phyloP scores from a whole-genome alignment of 2,329 filamentous ascomycete genomes.

The Penicillium sp. region DNA sequence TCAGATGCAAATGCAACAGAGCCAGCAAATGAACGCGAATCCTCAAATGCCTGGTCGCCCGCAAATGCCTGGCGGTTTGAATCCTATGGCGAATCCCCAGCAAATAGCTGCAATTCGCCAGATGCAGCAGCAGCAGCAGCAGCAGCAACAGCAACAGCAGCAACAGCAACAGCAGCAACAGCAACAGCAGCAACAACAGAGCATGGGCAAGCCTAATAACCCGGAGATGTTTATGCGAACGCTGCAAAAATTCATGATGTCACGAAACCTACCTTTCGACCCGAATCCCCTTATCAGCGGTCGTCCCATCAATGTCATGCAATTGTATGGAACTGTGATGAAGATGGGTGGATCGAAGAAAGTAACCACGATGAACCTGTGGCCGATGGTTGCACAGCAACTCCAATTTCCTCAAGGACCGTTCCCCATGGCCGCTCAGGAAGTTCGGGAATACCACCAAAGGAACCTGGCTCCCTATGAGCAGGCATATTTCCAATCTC shows the following conservation, averaged over 20 bases:
- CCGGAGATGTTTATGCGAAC: conserved; percentile 75
- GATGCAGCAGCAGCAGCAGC: conserved; percentile 33
- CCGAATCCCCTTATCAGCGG: conserved; percentile 72
- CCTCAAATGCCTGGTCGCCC: conserved; percentile 39
- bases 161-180: neutral
- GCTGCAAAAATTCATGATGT: conserved; percentile 74
- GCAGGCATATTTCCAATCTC: conserved; percentile 48
- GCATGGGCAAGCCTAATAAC: conserved; percentile 44
- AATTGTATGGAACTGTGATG: conserved; percentile 75
- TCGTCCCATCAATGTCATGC: conserved; percentile 71
- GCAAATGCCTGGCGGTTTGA: conserved; percentile 35
- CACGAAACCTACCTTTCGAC: conserved; percentile 73
- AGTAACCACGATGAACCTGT: conserved; percentile 69
- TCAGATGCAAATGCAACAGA: conserved; percentile 81
- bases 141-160: neutral
- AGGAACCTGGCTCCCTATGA: conserved; percentile 78
- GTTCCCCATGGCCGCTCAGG: conserved; percentile 65
- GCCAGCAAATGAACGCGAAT: conserved; percentile 60
- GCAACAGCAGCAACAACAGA: conserved; percentile 25
- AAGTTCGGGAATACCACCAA: conserved; percentile 73
- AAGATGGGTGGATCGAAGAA: conserved; percentile 76
- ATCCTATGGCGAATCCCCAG: conserved; percentile 44
- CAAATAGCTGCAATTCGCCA: conserved; percentile 53
- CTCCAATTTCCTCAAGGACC: conserved; percentile 64
- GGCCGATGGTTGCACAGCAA: conserved; percentile 70